Percentiles rank a stretch among this genome's conserved stretches.
Evolutionary conservation across 768 basidiomycete genomes (phyloP).

Genomic region (Glaciozyma martinii): DNA sequence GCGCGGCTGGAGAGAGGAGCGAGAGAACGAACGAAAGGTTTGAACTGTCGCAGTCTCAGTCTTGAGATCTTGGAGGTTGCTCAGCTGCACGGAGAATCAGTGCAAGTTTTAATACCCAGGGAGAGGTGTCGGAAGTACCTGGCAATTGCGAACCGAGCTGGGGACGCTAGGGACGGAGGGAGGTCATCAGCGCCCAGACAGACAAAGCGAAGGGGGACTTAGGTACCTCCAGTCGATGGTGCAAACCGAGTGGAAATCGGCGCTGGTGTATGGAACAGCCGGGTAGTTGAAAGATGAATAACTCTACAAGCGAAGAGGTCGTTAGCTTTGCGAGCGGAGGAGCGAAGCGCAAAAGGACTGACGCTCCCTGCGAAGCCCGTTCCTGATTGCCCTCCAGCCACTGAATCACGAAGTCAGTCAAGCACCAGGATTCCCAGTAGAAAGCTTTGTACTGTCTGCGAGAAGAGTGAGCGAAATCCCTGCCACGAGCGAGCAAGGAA

Average conservation of each 20-base stretch:
- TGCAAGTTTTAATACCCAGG: background rate
- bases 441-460: background rate
- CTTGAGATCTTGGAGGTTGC: background rate
- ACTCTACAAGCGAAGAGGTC: background rate
- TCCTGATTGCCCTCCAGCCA: background rate
- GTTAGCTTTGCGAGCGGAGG: background rate
- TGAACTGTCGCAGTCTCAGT: background rate
- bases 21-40: background rate
- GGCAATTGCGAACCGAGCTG: background rate
- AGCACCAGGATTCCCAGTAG: too few species aligned
- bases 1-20: too few species aligned
- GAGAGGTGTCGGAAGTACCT: background rate
- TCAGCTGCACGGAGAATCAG: background rate
- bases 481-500: background rate
- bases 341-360: background rate
- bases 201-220: too few species aligned
- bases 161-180: background rate
- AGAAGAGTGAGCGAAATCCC: background rate
- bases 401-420: background rate
- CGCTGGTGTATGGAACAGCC: background rate
- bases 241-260: slow-evolving; percentile 4
- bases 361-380: background rate
- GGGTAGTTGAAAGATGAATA: slow-evolving; percentile 7
- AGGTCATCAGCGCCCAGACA: too few species aligned
- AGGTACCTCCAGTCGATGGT: background rate